Conservation (phyloP, 2,329 filamentous ascomycete genomes). For the Epichloe uncinata region DNA sequence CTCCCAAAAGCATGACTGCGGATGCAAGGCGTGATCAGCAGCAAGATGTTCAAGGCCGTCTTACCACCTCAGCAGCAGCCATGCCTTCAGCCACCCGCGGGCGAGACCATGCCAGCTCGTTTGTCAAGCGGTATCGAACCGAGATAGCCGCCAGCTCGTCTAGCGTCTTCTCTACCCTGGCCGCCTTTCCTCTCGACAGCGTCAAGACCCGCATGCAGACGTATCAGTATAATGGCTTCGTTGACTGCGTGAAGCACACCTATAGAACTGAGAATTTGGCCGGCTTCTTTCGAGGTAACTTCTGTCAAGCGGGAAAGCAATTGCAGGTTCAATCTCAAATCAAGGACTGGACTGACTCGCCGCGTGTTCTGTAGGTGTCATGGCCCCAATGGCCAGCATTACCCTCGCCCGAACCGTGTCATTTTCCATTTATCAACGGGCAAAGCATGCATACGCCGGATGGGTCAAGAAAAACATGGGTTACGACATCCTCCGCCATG, state of each 20-base stretch:
- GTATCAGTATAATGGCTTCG: conserved; percentile 63
- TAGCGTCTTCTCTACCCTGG: conserved; percentile 65
- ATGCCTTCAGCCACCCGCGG: conserved; percentile 15
- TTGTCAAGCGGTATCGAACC: conserved; percentile 65
- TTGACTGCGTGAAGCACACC: conserved; percentile 61
- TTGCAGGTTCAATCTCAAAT: too few relatives aligned
- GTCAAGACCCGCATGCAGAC: conserved; percentile 86
- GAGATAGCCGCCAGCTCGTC: conserved; percentile 67
- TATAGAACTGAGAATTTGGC: conserved; percentile 59
- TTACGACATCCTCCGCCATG: conserved; percentile 59
- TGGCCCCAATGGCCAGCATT: conserved; percentile 67
- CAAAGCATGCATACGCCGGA: conserved; percentile 59
- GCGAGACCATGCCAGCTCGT: conserved; percentile 21
- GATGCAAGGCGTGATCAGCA: conserved; percentile 20
- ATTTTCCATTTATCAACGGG: conserved; percentile 67
- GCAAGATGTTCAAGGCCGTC: conserved; percentile 26
- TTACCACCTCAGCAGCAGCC: conserved; percentile 15
- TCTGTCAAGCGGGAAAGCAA: neutral
- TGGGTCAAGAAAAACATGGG: conserved; percentile 55
- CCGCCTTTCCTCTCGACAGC: conserved; percentile 77
- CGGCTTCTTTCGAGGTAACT: conserved; percentile 69
- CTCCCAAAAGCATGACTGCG: conserved; percentile 22
- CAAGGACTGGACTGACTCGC: neutral
- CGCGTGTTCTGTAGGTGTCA: conserved; percentile 41
- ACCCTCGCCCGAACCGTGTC: conserved; percentile 66